A percentile compares a stretch with the other conserved stretches of the same genome.
Evolutionary conservation across 2,329 filamentous ascomycete species (phyloP).

Genomic region (Blastomyces percursus): DNA sequence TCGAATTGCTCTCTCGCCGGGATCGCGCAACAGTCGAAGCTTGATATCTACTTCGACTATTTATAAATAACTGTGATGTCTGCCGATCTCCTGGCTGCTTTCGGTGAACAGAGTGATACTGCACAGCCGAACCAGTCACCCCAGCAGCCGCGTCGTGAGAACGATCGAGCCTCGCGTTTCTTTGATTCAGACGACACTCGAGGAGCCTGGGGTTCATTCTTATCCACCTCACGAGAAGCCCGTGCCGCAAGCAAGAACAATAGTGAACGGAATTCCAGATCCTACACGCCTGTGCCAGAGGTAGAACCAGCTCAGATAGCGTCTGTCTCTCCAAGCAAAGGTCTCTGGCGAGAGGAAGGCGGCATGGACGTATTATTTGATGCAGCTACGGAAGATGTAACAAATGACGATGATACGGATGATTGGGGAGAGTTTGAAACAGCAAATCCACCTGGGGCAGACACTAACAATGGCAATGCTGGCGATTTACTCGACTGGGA

Average conservation of each 20-base stretch:
- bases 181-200: not conserved
- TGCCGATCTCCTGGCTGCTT: slow-evolving; percentile 44
- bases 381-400: slow-evolving; percentile 31
- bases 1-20: not conserved
- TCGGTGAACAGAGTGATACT: slow-evolving; percentile 22
- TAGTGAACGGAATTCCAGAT: not conserved
- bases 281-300: not conserved
- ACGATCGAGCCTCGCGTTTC: not conserved
- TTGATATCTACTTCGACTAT: not conserved
- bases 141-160: not conserved
- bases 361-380: slow-evolving; percentile 52
- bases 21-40: not conserved
- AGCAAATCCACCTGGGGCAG: slow-evolving; percentile 19
- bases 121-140: not conserved
- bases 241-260: not conserved
- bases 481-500: slow-evolving; percentile 5
- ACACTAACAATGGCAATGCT: slow-evolving; percentile 5
- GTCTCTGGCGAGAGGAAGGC: not conserved
- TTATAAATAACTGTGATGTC: slow-evolving; percentile 34
- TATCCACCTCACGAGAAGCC: slow-evolving; percentile 1
- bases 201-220: slow-evolving; percentile 1
- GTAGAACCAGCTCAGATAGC: not conserved
- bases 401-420: slow-evolving; percentile 26
- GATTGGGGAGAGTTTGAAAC: slow-evolving; percentile 39
- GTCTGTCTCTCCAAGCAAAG: not conserved